Percentiles rank a stretch among this genome's conserved stretches.
Evolutionary conservation across 83 land plant genomes (phyloP).

Genomic region (Diphasiastrum complanatum): DNA sequence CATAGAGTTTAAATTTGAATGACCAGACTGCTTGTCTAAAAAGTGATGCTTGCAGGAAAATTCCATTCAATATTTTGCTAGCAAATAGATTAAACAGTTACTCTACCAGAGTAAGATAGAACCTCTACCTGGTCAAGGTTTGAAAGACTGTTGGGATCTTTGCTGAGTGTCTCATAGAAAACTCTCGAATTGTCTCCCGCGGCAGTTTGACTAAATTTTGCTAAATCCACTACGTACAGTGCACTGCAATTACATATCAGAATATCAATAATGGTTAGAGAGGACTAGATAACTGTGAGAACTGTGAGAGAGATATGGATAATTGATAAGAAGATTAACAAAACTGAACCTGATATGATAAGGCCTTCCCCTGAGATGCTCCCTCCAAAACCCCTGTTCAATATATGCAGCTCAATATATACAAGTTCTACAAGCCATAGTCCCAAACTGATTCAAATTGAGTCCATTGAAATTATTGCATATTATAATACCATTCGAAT

Average conservation of each 20-base stretch:
- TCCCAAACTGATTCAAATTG: no score
- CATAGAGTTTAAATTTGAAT: no score
- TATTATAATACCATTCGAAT: no score
- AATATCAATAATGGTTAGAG: conserved; percentile 9
- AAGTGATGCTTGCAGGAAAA: no score
- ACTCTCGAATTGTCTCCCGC: conserved; percentile 93
- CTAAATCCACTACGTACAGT: conserved; percentile 91
- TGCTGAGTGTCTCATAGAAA: conserved; percentile 86
- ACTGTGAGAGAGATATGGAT: no score
- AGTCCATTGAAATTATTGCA: no score
- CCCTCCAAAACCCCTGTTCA: conserved; percentile 94
- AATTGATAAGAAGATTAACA: conserved; percentile 1
- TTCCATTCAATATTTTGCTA: no score
- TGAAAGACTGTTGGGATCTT: conserved; percentile 93
- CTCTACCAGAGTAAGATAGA: neutral
- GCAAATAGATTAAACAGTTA: neutral
- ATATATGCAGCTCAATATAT: neutral
- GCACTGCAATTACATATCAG: conserved; percentile 49
- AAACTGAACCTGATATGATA: conserved; percentile 79
- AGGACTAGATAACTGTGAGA: neutral
- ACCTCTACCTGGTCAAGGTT: conserved; percentile 84
- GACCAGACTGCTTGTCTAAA: no score
- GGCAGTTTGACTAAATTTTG: conserved; percentile 84
- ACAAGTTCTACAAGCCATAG: no score
- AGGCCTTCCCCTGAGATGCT: conserved; percentile 84